Conservation (phyloP, 495 filamentous ascomycete species). For the Astrothelium macrocarpum region DNA sequence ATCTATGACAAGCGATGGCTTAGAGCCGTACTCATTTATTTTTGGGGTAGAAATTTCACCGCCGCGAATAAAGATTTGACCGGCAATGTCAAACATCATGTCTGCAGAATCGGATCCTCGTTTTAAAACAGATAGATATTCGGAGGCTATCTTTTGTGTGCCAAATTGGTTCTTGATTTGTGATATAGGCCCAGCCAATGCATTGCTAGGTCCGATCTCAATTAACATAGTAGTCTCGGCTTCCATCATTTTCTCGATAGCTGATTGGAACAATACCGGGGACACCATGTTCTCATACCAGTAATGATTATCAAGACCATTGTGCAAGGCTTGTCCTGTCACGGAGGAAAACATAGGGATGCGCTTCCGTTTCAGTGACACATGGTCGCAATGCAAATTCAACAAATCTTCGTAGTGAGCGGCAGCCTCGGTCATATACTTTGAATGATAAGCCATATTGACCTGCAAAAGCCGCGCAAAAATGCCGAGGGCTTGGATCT, state of each 20-base stretch:
- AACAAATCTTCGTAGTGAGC: background rate
- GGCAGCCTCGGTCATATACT: background rate
- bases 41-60: background rate
- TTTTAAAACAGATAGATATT: background rate
- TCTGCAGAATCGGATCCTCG: background rate
- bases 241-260: background rate
- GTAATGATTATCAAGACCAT: conserved; percentile 4
- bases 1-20: background rate
- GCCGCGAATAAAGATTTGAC: background rate
- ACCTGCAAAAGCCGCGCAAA: background rate
- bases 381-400: background rate
- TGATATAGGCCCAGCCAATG: conserved; percentile 7
- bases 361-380: background rate
- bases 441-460: background rate
- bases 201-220: conserved; percentile 14
- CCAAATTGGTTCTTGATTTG: background rate
- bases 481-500: background rate
- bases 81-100: background rate
- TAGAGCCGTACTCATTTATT: background rate
- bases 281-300: conserved; percentile 15
- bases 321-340: background rate
- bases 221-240: conserved; percentile 8
- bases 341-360: background rate
- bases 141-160: background rate
- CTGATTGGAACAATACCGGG: conserved; percentile 2